Evolutionary conservation across 768 basidiomycete genomes (phyloP), one percentile per base, ranked within the genome.

Genomic region (Lactarius trivialis): DNA sequence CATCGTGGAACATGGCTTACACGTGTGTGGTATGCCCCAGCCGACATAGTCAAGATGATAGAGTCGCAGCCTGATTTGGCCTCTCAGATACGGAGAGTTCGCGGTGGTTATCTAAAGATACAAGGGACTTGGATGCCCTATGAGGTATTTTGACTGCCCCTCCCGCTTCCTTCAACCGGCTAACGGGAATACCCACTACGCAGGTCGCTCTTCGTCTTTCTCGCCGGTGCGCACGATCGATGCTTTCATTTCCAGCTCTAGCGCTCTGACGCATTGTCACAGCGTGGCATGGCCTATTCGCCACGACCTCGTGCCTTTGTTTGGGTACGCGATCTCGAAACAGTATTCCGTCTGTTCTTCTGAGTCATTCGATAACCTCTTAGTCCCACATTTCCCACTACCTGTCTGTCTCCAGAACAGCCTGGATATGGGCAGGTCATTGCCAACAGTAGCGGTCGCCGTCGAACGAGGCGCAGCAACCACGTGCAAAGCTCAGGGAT

Each of bases 91-190:
- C 85, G 91, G 60, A 82, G 91, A 63, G 91, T 94, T 34, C 84
- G 90, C 51, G 91, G 90, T 60, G 89, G 91, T 55, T 91, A 91
- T 75, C 82, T 94, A 63, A 93, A 93, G 76, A 93, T 94, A 49
- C 92, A 94, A 70, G 92, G 92, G 34, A 93, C 92, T 24, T 94
- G 92, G 92, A 89, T 93, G 85, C 91, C 91, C 36, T 93, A 89
- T 74, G 91, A 91, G 79, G 88, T 88, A 67, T 64, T 81, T 48
- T 71, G 45, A 43, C 34, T 11, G 28, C 34, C 37, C 17, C 32
- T 11, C 9, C 12, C 21, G 15, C 55, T 56, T 67, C 36, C 48
- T 55, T 39, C 64, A 58, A 43, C 7, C 24, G 19, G 43, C 55
- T 54, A 43, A 64, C 65, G 57, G 60, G 55, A 39, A 43, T 60